phyloP scores from a whole-genome alignment of 2,329 filamentous ascomycete species.

The Elsinoe arachidis region DNA sequence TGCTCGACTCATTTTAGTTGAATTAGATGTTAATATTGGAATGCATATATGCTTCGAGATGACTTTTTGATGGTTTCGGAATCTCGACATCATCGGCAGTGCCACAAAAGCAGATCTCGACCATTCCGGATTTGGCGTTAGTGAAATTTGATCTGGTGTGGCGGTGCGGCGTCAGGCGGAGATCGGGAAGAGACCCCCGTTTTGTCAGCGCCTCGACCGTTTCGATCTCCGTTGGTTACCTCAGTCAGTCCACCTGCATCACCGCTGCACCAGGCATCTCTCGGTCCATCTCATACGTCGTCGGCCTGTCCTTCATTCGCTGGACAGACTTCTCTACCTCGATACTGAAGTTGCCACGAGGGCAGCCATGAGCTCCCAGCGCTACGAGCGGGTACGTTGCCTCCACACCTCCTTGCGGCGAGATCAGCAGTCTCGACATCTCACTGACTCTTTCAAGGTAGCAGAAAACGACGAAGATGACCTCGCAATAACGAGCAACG shows the following conservation, averaged over 20 bases:
- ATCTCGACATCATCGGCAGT: constrained; percentile 8
- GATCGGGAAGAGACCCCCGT: not conserved
- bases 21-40: not conserved
- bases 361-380: constrained; percentile 37
- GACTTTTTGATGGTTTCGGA: constrained; percentile 6
- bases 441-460: constrained; percentile 26
- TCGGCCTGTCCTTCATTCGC: not conserved
- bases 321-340: too few relatives aligned
- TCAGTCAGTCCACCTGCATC: constrained; percentile 6
- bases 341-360: not conserved
- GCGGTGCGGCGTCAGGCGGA: constrained; percentile 5
- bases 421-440: constrained; percentile 9
- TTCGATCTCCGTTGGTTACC: constrained; percentile 6
- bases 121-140: not conserved
- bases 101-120: constrained; percentile 1
- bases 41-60: constrained; percentile 6
- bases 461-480: constrained; percentile 38
- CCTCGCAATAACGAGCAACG: constrained; percentile 23
- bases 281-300: not conserved
- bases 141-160: constrained; percentile 5
- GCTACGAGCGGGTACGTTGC: constrained; percentile 40
- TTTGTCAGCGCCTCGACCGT: constrained; percentile 1
- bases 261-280: not conserved
- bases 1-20: not conserved
- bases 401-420: constrained; percentile 14